Evolutionary conservation across 495 filamentous ascomycete genomes (phyloP).

Genomic region (Entonaema liquescens): DNA sequence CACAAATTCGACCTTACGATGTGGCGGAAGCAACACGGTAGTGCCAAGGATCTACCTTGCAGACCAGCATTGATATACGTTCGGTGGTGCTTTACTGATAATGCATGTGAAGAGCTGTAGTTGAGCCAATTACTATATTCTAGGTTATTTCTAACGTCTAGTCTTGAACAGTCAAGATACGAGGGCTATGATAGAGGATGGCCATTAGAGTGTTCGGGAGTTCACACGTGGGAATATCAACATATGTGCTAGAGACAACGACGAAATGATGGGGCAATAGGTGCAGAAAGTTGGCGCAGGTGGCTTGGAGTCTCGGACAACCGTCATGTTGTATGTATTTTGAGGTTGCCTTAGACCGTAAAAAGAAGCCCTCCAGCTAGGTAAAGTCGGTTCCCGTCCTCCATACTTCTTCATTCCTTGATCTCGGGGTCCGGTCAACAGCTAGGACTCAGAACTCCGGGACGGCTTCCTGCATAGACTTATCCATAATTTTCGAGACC

Average conservation of each 20-base stretch:
- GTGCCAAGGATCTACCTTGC: slow-evolving; percentile 32
- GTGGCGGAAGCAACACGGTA: slow-evolving; percentile 7
- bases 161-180: slow-evolving; percentile 9
- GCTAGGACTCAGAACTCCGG: slow-evolving; percentile 39
- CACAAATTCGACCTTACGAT: slow-evolving; percentile 17
- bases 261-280: slow-evolving; percentile 11
- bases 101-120: slow-evolving; percentile 5
- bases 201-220: slow-evolving; percentile 17
- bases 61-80: slow-evolving; percentile 9
- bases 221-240: slow-evolving; percentile 18
- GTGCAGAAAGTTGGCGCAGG: slow-evolving; percentile 10
- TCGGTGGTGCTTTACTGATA: slow-evolving; percentile 8
- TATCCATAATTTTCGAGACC: slow-evolving; percentile 44
- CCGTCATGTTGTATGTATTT: slow-evolving; percentile 14
- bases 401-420: slow-evolving; percentile 28
- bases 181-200: neutral
- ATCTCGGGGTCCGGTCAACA: slow-evolving; percentile 30
- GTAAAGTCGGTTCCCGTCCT: slow-evolving; percentile 37
- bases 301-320: slow-evolving; percentile 35
- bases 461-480: slow-evolving; percentile 39
- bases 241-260: slow-evolving; percentile 25
- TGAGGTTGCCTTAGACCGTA: slow-evolving; percentile 10
- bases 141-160: slow-evolving; percentile 1
- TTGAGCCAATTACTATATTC: neutral
- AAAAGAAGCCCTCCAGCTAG: slow-evolving; percentile 13